Conservation (phyloP, 257 asterid genomes). For the Solanum habrochaites region DNA sequence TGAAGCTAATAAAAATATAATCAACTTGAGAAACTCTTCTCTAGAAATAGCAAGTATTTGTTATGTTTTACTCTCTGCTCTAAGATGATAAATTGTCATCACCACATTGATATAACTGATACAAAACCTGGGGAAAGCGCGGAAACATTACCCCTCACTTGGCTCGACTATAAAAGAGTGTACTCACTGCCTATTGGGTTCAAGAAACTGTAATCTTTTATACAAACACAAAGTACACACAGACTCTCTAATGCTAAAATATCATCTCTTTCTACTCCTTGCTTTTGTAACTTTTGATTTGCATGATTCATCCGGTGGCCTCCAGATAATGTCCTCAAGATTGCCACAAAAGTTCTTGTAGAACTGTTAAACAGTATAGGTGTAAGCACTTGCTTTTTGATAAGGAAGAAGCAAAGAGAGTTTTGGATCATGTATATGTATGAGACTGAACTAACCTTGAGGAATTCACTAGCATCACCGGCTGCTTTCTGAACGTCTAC, state of each 20-base stretch:
- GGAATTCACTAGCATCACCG: slow-evolving; percentile 74
- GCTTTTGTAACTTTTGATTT: slow-evolving; percentile 42
- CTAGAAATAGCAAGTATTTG: background rate
- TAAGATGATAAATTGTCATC: background rate
- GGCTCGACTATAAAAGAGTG: background rate
- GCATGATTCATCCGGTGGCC: slow-evolving; percentile 47
- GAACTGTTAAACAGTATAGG: slow-evolving; percentile 39
- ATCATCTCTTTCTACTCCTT: slow-evolving; percentile 45
- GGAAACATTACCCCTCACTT: background rate
- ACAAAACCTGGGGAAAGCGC: background rate
- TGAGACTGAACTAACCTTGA: slow-evolving; percentile 18
- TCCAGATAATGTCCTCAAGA: slow-evolving; percentile 88
- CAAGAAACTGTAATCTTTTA: background rate
- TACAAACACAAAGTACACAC: background rate
- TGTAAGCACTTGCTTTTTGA: background rate
- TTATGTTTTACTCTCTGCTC: background rate
- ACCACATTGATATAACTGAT: background rate
- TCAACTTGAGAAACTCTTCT: background rate
- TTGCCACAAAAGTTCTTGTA: slow-evolving; percentile 81
- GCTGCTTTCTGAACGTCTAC: slow-evolving; percentile 91
- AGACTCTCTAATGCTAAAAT: background rate
- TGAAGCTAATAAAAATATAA: background rate
- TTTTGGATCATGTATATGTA: background rate
- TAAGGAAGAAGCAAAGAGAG: background rate
- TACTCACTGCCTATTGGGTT: background rate